Evolutionary conservation across 2,329 filamentous ascomycete species (phyloP).

Genomic region (Hyphodiscus sp.): DNA sequence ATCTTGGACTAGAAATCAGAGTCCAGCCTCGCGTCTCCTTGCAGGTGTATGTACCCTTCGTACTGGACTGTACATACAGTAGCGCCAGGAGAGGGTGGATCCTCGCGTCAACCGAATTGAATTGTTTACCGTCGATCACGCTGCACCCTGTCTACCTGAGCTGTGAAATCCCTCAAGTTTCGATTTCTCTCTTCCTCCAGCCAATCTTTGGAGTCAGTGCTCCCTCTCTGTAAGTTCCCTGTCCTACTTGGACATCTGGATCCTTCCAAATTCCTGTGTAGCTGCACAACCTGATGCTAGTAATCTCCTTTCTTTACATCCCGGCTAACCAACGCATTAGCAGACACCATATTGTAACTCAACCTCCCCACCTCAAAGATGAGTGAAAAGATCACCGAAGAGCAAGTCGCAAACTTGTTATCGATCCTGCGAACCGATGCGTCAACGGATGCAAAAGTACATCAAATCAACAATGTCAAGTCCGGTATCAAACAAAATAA

Average conservation of each 20-base stretch:
- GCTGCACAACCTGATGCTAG: not conserved
- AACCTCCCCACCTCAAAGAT: constrained; percentile 28
- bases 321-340: constrained; percentile 13
- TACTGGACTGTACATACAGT: too few relatives aligned
- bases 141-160: not conserved
- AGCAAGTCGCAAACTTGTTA: constrained; percentile 50
- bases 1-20: not conserved
- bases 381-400: constrained; percentile 53
- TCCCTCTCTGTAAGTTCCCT: not conserved
- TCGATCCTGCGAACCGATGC: constrained; percentile 53
- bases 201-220: not conserved
- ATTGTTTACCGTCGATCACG: not conserved
- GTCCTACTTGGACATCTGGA: too few relatives aligned
- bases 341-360: constrained; percentile 3
- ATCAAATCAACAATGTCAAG: constrained; percentile 68
- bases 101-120: too few relatives aligned
- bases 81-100: too few relatives aligned
- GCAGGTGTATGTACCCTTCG: too few relatives aligned
- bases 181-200: not conserved
- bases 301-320: not conserved
- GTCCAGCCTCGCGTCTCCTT: not conserved
- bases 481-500: constrained; percentile 89
- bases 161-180: not conserved
- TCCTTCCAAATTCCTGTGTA: too few relatives aligned
- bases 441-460: constrained; percentile 63